Evolutionary conservation across 2,329 filamentous ascomycete genomes (phyloP), one percentile per base, ranked within the genome.

Genomic region (Talaromyces sp.): DNA sequence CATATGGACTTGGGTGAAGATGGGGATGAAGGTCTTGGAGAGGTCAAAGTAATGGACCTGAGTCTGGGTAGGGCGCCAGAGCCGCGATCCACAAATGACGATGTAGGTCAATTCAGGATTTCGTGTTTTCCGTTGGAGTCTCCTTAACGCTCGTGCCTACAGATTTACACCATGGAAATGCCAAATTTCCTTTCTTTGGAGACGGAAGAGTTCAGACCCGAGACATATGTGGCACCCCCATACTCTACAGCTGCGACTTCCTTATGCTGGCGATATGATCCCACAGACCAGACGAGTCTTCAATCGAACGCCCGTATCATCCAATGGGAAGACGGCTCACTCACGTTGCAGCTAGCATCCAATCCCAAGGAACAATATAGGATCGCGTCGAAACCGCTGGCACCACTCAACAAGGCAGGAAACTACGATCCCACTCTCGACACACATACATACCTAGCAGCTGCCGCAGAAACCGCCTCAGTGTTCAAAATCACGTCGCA

Each of bases 241-340:
- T 87, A 82, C 73, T 80, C 83, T 56, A 85, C 84, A 10, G 84
- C 85, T 39, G 80, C 84, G 56, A 84, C 82, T 21, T 86, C 85
- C 0, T 76, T 87, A 28, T 84, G 85, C 65, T 87, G 85, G 84
- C 81, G 85, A 53, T 80, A 81, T 65, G 84, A 84, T 48, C 84
- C 84, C n/a, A 79, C 78, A 2, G 75, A 86, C 57, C 78, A 79
- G 5, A 71, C 75, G 4, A 70, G 80, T 37, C 73, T 86, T 13
- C 84, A 88, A 67, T 87, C 84, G 6, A 88, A 87, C 65, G 83
- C 84, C 10, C 83, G 85, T 40, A 77, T 88, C 53, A 77, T 87
- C 52, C 80, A 82, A 62, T 88, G 85, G 85, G 85, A 84, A 17
- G 85, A 88, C 65, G 85, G 85, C 37, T 86, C 82, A 4, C 72